Conservation (phyloP, 2,329 filamentous ascomycete genomes). For the Xylaria sp. region DNA sequence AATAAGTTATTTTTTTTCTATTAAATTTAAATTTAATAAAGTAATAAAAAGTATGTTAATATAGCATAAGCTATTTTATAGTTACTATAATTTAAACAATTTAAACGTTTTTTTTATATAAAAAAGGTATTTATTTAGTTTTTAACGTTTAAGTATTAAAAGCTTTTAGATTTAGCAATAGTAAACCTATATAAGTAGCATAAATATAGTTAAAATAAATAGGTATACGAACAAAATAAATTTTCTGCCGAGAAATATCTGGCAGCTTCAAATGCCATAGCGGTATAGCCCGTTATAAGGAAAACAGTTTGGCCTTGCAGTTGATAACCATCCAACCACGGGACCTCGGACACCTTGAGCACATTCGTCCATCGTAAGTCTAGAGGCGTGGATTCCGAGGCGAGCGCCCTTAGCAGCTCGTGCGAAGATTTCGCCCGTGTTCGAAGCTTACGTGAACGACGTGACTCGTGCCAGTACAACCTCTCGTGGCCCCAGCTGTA, state of each 20-base stretch:
- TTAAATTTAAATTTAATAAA: no score
- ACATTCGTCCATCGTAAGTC: conserved; percentile 30
- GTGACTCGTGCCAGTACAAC: conserved; percentile 24
- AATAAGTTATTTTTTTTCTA: no score
- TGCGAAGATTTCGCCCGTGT: neutral
- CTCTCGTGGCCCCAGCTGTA: conserved; percentile 31
- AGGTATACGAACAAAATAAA: no score
- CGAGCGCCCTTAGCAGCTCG: conserved; percentile 18
- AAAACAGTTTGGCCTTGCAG: conserved; percentile 33
- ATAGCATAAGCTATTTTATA: no score
- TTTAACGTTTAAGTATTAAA: no score
- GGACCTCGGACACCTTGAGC: conserved; percentile 23
- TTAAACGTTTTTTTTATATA: no score
- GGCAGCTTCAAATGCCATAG: conserved; percentile 30
- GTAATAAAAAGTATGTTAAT: no score
- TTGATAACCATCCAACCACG: conserved; percentile 31
- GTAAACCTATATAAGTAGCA: no score
- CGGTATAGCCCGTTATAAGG: conserved; percentile 33
- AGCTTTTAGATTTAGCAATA: no score
- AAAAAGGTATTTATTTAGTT: no score
- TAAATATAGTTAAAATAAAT: no score
- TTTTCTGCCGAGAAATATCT: neutral
- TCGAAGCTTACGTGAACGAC: conserved; percentile 8
- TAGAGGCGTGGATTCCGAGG: neutral
- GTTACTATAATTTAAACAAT: no score